These are phyloP conservation scores for Hirschfeldia incana DNA, from an alignment of 345 rosid genomes.

Conservation along the genomic window DNA sequence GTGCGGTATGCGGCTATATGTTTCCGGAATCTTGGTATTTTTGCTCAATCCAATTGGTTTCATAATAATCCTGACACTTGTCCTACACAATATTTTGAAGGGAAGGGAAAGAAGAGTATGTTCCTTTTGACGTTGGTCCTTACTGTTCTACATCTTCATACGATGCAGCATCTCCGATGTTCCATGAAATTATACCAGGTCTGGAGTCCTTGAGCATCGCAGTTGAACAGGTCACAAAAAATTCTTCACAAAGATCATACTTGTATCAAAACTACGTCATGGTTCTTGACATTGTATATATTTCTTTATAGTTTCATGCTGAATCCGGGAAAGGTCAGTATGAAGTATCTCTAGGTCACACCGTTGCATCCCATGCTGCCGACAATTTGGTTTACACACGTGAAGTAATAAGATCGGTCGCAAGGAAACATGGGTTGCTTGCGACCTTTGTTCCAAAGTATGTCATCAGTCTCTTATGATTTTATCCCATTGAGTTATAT, in stretches of 20 bases:
- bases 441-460: constrained; percentile 96
- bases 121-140: constrained; percentile 68
- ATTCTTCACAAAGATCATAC: background rate
- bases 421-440: constrained; percentile 77
- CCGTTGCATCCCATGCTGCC: constrained; percentile 58
- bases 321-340: constrained; percentile 95
- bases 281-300: constrained; percentile 8
- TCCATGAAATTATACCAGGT: constrained; percentile 64
- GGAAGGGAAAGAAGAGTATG: constrained; percentile 83
- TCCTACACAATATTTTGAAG: constrained; percentile 29
- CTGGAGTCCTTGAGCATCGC: constrained; percentile 64
- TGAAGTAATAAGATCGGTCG: constrained; percentile 76
- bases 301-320: constrained; percentile 58
- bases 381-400: constrained; percentile 80
- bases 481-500: background rate
- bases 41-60: background rate
- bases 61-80: background rate
- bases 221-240: constrained; percentile 72
- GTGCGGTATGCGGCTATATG: constrained; percentile 44
- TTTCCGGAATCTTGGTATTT: background rate
- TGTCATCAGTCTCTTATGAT: constrained; percentile 23
- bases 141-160: constrained; percentile 81
- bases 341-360: constrained; percentile 76
- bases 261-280: background rate
- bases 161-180: constrained; percentile 62